A percentile compares a stretch with the other conserved stretches of the same genome.
phyloP scores from a whole-genome alignment of 768 basidiomycete species.

The Leccinum rimulosum region DNA sequence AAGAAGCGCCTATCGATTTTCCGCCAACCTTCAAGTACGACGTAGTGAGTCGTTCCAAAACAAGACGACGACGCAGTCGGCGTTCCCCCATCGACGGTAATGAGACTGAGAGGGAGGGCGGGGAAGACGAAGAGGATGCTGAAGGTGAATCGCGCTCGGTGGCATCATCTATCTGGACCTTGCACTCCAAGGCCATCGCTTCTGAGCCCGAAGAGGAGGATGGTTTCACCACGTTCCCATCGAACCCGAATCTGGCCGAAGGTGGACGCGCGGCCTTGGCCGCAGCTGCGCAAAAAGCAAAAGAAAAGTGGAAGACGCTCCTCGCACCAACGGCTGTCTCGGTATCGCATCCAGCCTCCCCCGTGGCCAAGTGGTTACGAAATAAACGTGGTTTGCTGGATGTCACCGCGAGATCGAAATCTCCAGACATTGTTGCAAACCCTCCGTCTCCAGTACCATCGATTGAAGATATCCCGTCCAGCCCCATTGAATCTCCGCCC shows the following conservation, averaged over 20 bases:
- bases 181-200: slow-evolving; percentile 35
- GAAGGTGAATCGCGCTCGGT: slow-evolving; percentile 51
- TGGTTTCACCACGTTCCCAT: slow-evolving; percentile 29
- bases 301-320: slow-evolving; percentile 52
- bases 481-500: slow-evolving; percentile 16
- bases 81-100: slow-evolving; percentile 39
- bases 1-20: slow-evolving; percentile 78
- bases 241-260: slow-evolving; percentile 29
- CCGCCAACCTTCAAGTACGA: slow-evolving; percentile 96
- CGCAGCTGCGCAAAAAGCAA: slow-evolving; percentile 51
- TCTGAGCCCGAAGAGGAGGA: slow-evolving; percentile 44
- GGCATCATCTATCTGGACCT: slow-evolving; percentile 50
- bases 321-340: slow-evolving; percentile 36
- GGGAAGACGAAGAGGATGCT: slow-evolving; percentile 38
- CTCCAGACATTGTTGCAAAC: slow-evolving; percentile 26
- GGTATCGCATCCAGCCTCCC: slow-evolving; percentile 27
- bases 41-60: slow-evolving; percentile 56
- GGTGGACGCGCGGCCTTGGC: slow-evolving; percentile 39
- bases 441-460: slow-evolving; percentile 26
- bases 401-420: slow-evolving; percentile 11
- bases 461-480: slow-evolving; percentile 23
- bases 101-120: slow-evolving; percentile 39
- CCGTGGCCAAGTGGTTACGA: slow-evolving; percentile 31
- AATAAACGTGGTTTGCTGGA: slow-evolving; percentile 23
- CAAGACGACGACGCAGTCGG: slow-evolving; percentile 36